Conservation (phyloP, 495 filamentous ascomycete species). For the Neohortaea acidophila region DNA sequence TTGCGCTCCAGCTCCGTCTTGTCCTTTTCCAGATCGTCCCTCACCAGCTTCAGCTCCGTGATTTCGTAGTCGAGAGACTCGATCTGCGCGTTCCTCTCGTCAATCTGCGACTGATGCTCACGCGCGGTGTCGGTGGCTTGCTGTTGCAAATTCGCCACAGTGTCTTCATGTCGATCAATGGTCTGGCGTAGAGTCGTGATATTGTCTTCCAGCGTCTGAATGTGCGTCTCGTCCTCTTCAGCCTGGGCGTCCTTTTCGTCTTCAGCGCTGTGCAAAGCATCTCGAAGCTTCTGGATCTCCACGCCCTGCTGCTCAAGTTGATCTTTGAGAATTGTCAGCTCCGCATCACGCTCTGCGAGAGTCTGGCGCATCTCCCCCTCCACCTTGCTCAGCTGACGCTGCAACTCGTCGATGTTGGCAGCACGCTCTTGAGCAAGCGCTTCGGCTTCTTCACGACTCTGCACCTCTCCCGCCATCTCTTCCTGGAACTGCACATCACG, state of each 20-base stretch:
- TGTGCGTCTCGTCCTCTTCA: background rate
- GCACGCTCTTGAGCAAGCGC: constrained; percentile 12
- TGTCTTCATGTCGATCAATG: too few species aligned
- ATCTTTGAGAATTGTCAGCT: constrained; percentile 6
- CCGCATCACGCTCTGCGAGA: constrained; percentile 14
- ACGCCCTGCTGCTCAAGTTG: constrained; percentile 1
- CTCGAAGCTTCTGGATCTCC: constrained; percentile 6
- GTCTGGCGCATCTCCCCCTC: constrained; percentile 6
- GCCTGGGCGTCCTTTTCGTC: constrained; percentile 1
- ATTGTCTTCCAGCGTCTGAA: constrained; percentile 6
- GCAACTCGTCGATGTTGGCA: constrained; percentile 11
- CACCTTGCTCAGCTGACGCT: constrained; percentile 10
- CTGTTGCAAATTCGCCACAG: too few species aligned
- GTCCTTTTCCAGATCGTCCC: constrained; percentile 4
- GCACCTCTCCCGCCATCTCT: constrained; percentile 15
- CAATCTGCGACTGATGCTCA: too few species aligned
- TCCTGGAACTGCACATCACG: constrained; percentile 14
- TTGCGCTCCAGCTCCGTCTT: constrained; percentile 12
- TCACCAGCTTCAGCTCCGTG: constrained; percentile 2
- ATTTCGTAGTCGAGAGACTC: constrained; percentile 10
- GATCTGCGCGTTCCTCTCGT: background rate
- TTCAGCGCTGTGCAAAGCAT: constrained; percentile 6
- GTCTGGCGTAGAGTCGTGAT: too few species aligned
- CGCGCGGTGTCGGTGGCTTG: too few species aligned
- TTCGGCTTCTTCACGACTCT: constrained; percentile 14